Percentiles rank a stretch among this genome's conserved stretches.
phyloP scores from a whole-genome alignment of 1,139 yeast species.

The Pichia kudriavzevii region DNA sequence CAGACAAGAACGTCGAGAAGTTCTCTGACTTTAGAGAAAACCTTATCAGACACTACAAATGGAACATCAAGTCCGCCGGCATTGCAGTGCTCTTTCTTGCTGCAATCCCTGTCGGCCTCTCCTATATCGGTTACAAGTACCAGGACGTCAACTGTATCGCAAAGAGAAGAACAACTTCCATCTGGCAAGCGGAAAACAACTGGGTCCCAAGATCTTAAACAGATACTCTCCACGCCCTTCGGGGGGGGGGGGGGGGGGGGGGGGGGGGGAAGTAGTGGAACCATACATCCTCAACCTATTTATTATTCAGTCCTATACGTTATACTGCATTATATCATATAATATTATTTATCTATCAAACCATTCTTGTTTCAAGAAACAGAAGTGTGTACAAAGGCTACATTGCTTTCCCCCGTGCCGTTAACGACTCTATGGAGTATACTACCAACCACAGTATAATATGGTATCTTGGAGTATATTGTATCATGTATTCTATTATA shows the following conservation, averaged over 20 bases:
- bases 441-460: no score
- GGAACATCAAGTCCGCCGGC: slow-evolving; percentile 28
- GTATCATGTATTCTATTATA: no score
- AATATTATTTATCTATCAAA: no score
- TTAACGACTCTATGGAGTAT: no score
- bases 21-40: slow-evolving; percentile 29
- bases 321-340: no score
- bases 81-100: slow-evolving; percentile 28
- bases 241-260: no score
- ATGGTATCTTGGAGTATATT: no score
- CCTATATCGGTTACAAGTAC: slow-evolving; percentile 28
- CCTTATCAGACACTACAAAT: slow-evolving; percentile 27
- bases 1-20: slow-evolving; percentile 27
- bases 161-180: slow-evolving; percentile 25
- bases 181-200: slow-evolving; percentile 20
- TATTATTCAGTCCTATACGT: slow-evolving; percentile 9
- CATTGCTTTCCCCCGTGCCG: no score
- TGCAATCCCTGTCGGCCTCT: slow-evolving; percentile 28
- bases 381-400: no score
- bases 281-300: slow-evolving; percentile 5
- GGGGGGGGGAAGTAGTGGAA: no score
- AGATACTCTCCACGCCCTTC: no score
- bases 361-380: no score
- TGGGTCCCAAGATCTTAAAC: slow-evolving; percentile 29
- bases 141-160: slow-evolving; percentile 23